Evolutionary conservation across 2,329 filamentous ascomycete genomes (phyloP).

Genomic region (Pseudogymnoascus sp.): DNA sequence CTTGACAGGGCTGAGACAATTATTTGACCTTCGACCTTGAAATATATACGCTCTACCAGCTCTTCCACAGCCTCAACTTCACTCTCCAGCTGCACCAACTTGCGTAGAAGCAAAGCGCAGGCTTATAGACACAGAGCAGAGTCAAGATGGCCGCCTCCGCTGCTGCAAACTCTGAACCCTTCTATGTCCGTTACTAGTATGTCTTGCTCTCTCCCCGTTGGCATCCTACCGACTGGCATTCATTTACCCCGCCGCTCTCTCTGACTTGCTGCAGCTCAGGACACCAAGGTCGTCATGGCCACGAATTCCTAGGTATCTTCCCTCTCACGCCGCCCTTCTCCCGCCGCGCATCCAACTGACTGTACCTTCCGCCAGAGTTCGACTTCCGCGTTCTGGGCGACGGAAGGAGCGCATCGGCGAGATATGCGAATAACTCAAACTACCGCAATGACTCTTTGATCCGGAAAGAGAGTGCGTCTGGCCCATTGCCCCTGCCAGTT

Average conservation of each 20-base stretch:
- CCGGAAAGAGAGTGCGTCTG: conserved; percentile 87
- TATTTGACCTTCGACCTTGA: neutral
- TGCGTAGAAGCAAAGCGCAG: neutral
- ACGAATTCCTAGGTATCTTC: conserved; percentile 81
- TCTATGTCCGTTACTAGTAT: conserved; percentile 97
- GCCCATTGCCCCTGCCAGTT: neutral
- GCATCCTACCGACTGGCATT: too few relatives aligned
- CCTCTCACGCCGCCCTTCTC: neutral
- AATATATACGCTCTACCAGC: neutral
- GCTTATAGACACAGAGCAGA: neutral
- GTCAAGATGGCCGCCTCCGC: conserved; percentile 38
- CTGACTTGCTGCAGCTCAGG: conserved; percentile 61
- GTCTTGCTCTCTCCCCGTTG: conserved; percentile 24
- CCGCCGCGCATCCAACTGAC: conserved; percentile 15
- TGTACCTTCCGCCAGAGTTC: conserved; percentile 59
- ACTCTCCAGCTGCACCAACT: neutral
- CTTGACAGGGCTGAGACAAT: conserved; percentile 10
- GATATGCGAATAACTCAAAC: conserved; percentile 99
- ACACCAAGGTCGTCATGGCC: conserved; percentile 92
- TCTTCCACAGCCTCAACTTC: neutral
- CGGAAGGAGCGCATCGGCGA: conserved; percentile 82
- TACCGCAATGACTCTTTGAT: conserved; percentile 98
- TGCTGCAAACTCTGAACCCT: conserved; percentile 54
- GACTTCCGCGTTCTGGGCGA: conserved; percentile 91
- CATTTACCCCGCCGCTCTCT: conserved; percentile 14